Conservation (phyloP, 495 filamentous ascomycete genomes). For the Podospora pseudocomata region DNA sequence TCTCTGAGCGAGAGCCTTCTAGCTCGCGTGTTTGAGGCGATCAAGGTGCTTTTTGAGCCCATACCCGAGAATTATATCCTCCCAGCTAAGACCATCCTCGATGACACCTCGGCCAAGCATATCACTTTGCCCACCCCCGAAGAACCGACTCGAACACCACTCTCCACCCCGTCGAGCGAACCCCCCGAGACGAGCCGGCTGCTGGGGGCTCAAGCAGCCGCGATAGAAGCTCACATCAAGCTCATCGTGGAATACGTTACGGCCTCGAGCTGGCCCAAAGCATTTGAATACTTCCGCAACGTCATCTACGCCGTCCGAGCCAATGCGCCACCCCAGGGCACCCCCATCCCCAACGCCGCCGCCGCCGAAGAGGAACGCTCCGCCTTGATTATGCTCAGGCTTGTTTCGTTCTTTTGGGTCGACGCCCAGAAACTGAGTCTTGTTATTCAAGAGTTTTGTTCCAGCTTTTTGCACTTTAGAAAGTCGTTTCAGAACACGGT, state of each 20-base stretch:
- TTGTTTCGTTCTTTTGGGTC: slow-evolving; percentile 58
- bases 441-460: slow-evolving; percentile 59
- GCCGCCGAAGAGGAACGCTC: slow-evolving; percentile 51
- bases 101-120: slow-evolving; percentile 36
- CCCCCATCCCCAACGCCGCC: slow-evolving; percentile 35
- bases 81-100: slow-evolving; percentile 45
- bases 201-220: slow-evolving; percentile 30
- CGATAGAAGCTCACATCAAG: slow-evolving; percentile 48
- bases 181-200: slow-evolving; percentile 35
- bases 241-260: slow-evolving; percentile 56
- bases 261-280: slow-evolving; percentile 55
- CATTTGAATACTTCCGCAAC: slow-evolving; percentile 52
- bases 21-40: slow-evolving; percentile 39
- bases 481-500: slow-evolving; percentile 59
- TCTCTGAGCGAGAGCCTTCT: slow-evolving; percentile 40
- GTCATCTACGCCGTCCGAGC: slow-evolving; percentile 48
- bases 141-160: slow-evolving; percentile 35
- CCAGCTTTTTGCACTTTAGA: slow-evolving; percentile 59
- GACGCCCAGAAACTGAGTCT: slow-evolving; percentile 56
- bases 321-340: slow-evolving; percentile 38
- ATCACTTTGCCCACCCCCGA: slow-evolving; percentile 31
- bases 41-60: slow-evolving; percentile 44
- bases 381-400: slow-evolving; percentile 48
- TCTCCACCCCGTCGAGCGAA: slow-evolving; percentile 41
- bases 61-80: slow-evolving; percentile 48